Conservation (phyloP, 2,329 filamentous ascomycete species). For the Botrytis fragariae region DNA sequence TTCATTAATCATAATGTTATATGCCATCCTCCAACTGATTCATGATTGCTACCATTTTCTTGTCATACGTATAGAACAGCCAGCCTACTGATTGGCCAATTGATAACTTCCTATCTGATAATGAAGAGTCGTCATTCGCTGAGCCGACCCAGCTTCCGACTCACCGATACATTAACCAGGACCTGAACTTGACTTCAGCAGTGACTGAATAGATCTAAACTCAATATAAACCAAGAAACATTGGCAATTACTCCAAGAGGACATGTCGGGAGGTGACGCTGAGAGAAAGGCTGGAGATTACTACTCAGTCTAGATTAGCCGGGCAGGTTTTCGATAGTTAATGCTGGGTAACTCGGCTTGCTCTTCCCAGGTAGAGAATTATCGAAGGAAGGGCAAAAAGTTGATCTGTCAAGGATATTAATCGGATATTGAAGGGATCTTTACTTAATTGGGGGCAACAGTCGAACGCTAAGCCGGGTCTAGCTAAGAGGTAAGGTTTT, state of each 20-base stretch:
- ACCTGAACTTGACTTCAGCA: neutral
- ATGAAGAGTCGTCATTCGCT: slow-evolving; percentile 15
- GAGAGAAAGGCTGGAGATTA: neutral
- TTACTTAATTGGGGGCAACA: neutral
- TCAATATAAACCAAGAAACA: neutral
- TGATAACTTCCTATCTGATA: slow-evolving; percentile 10
- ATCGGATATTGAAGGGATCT: neutral
- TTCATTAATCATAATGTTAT: neutral
- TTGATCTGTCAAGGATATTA: slow-evolving; percentile 11
- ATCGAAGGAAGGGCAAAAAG: neutral
- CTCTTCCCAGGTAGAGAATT: neutral
- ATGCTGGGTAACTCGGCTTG: slow-evolving; percentile 8
- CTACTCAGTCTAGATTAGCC: neutral
- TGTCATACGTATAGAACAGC: neutral
- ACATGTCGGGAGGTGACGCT: neutral
- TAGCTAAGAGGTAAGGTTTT: neutral
- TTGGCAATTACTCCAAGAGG: neutral
- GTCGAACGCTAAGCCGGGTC: neutral
- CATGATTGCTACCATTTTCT: neutral
- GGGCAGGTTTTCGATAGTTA: fast-evolving
- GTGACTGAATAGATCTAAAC: neutral
- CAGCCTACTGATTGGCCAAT: slow-evolving; percentile 14
- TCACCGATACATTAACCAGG: slow-evolving; percentile 9
- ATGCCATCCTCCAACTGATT: neutral
- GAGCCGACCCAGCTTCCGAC: slow-evolving; percentile 11